A percentile compares a stretch with the other conserved stretches of the same genome.
Conservation (phyloP, 176 grass and related monocot species). For the Themeda triandra region DNA sequence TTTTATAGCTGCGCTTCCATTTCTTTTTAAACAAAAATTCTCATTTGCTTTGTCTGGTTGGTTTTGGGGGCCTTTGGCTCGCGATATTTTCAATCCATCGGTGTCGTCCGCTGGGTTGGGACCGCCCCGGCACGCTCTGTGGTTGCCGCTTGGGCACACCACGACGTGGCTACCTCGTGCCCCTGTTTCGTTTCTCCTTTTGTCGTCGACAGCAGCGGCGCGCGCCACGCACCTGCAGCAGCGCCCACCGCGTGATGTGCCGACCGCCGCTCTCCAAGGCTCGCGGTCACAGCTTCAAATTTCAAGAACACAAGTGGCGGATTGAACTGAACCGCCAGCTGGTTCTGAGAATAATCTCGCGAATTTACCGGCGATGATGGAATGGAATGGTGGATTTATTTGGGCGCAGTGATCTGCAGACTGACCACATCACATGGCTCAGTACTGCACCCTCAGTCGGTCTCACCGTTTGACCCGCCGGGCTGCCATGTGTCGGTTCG, state of each 20-base stretch:
- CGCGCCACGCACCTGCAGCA: too few relatives aligned
- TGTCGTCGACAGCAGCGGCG: neutral
- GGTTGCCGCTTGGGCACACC: neutral
- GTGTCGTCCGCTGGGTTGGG: neutral
- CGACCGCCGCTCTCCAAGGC: too few relatives aligned
- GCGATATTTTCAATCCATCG: neutral
- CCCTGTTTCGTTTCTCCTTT: neutral
- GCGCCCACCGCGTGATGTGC: neutral
- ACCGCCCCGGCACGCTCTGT: neutral
- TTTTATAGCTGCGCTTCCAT: neutral
- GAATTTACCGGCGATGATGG: neutral
- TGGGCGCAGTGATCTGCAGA: too few relatives aligned
- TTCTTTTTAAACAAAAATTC: neutral
- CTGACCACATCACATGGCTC: constrained; percentile 20
- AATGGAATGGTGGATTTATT: neutral
- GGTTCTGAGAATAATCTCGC: neutral
- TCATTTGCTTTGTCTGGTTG: neutral
- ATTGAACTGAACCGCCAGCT: neutral
- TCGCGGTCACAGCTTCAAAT: neutral
- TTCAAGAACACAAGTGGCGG: too few relatives aligned
- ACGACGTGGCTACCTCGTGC: neutral
- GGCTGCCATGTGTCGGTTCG: constrained; percentile 33
- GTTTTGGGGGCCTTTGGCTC: neutral
- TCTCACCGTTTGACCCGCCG: neutral
- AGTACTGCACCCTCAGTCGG: neutral